Conservation (phyloP, 805 yeast genomes). For the Maudiozyma turicensis region DNA sequence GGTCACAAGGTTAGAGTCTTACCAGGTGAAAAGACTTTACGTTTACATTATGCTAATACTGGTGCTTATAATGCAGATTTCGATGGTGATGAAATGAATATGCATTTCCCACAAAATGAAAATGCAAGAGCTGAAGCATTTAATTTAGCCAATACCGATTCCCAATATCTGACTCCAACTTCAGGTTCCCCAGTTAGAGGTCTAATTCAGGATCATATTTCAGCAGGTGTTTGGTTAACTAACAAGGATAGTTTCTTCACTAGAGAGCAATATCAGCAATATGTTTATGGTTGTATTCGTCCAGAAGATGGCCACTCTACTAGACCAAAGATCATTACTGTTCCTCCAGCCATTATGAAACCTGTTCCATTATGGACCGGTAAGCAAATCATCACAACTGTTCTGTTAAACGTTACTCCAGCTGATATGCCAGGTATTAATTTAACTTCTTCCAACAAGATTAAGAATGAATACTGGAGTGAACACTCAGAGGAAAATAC, state of each 20-base stretch:
- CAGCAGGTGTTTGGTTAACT: conserved; percentile 98
- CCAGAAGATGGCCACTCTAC: conserved; percentile 96
- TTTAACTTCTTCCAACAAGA: conserved; percentile 71
- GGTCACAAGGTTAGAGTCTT: conserved; percentile 95
- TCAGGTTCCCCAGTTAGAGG: conserved; percentile 98
- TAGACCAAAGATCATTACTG: conserved; percentile 54
- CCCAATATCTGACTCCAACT: conserved; percentile 95
- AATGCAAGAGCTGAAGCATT: conserved; percentile 95
- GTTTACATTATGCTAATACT: conserved; percentile 96
- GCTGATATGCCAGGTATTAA: conserved; percentile 84
- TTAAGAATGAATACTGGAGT: conserved; percentile 95
- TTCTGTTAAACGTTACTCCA: conserved; percentile 81
- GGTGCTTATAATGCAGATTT: conserved; percentile 99
- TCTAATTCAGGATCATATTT: conserved; percentile 95
- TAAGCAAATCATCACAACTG: conserved; percentile 91
- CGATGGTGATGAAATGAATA: conserved; percentile 99
- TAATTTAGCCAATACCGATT: conserved; percentile 91
- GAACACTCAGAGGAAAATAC: conserved; percentile 72
- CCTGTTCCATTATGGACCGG: conserved; percentile 97
- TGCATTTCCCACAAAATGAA: conserved; percentile 98
- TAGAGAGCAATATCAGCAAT: conserved; percentile 86
- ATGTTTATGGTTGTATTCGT: conserved; percentile 84
- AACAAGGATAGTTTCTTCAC: conserved; percentile 86
- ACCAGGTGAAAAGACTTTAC: conserved; percentile 93
- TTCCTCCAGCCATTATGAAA: conserved; percentile 82